Evolutionary conservation across 495 filamentous ascomycete genomes (phyloP).

Genomic region (Aspergillus leporis): DNA sequence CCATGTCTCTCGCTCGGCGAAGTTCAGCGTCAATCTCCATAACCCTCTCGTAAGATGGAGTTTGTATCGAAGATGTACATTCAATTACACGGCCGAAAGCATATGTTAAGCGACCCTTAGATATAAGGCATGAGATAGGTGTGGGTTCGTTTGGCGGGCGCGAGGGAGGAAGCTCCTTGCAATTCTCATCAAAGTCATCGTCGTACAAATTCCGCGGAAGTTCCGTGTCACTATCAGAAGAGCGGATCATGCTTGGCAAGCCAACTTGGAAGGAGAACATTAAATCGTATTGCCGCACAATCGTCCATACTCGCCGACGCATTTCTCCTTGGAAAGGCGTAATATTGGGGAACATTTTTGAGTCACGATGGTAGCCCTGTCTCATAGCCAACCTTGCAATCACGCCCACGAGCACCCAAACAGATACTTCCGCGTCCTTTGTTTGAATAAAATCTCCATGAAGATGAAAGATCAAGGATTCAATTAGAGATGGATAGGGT

Average conservation of each 20-base stretch:
- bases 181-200: conserved; percentile 85
- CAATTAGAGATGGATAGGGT: conserved; percentile 81
- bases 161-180: conserved; percentile 71
- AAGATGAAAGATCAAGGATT: conserved; percentile 82
- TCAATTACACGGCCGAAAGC: conserved; percentile 63
- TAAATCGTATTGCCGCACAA: conserved; percentile 78
- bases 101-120: conserved; percentile 67
- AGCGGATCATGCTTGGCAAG: conserved; percentile 84
- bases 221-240: conserved; percentile 79
- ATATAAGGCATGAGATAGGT: conserved; percentile 84
- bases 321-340: conserved; percentile 90
- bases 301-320: conserved; percentile 83
- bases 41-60: conserved; percentile 76
- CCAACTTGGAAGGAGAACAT: conserved; percentile 90
- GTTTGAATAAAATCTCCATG: conserved; percentile 77
- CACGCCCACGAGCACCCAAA: conserved; percentile 80
- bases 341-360: conserved; percentile 78
- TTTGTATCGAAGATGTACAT: conserved; percentile 42
- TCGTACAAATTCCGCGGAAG: conserved; percentile 90
- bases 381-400: conserved; percentile 84
- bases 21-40: conserved; percentile 78
- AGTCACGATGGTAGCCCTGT: conserved; percentile 95
- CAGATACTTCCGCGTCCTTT: conserved; percentile 75
- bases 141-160: conserved; percentile 77
- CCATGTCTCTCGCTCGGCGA: conserved; percentile 65